Percentiles rank a stretch among this genome's conserved stretches.
phyloP scores from a whole-genome alignment of 2,329 filamentous ascomycete genomes.

The Chrysoporthe puriensis region DNA sequence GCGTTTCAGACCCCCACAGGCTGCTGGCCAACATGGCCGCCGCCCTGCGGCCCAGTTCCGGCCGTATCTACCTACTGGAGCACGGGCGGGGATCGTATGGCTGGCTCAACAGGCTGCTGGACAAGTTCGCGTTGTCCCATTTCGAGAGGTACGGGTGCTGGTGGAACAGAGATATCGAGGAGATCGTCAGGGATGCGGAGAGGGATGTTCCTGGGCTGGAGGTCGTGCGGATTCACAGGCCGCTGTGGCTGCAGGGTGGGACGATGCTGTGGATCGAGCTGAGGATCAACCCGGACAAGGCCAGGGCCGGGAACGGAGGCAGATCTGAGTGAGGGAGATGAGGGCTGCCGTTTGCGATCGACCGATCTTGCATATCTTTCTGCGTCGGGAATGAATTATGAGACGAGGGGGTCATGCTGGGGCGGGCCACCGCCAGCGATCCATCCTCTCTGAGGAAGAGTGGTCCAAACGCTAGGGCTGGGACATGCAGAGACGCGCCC shows the following conservation, averaged over 20 bases:
- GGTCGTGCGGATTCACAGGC: conserved; percentile 57
- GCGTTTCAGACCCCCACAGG: conserved; percentile 58
- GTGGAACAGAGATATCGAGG: conserved; percentile 69
- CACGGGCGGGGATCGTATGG: conserved; percentile 62
- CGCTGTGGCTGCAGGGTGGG: conserved; percentile 57
- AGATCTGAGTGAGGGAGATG: background rate
- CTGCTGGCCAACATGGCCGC: conserved; percentile 59
- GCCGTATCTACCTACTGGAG: conserved; percentile 64
- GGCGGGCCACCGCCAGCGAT: background rate
- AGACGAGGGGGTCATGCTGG: too few species aligned
- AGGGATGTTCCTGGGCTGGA: conserved; percentile 56
- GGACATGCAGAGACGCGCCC: background rate
- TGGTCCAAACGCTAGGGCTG: background rate
- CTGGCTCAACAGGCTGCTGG: conserved; percentile 59
- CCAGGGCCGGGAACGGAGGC: background rate
- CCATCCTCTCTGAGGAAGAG: background rate
- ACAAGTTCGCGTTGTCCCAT: conserved; percentile 58
- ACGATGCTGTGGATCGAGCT: conserved; percentile 65
- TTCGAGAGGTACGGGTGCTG: conserved; percentile 67
- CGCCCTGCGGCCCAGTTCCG: conserved; percentile 55
- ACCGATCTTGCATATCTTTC: background rate
- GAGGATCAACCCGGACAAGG: conserved; percentile 39
- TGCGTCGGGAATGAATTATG: background rate
- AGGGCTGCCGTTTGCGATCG: background rate
- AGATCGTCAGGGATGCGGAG: conserved; percentile 55